Evolutionary conservation across 257 asterid species (phyloP).

Genomic region (Salvia miltiorrhiza): DNA sequence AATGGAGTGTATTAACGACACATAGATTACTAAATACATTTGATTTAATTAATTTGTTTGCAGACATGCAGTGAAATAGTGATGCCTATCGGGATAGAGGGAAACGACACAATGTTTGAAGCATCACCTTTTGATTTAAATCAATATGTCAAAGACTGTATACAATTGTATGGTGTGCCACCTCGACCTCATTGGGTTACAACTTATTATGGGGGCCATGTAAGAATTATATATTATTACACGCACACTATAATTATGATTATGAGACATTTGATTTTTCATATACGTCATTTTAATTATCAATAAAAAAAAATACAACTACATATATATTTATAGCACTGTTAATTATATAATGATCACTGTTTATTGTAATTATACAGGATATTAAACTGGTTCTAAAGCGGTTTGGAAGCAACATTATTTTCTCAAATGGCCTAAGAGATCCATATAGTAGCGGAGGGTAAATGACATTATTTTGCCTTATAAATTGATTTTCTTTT

Average conservation of each 20-base stretch:
- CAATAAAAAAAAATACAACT: too few relatives aligned
- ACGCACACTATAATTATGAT: not conserved
- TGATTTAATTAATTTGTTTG: not conserved
- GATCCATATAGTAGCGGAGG: slow-evolving; percentile 62
- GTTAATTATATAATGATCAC: too few relatives aligned
- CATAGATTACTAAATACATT: too few relatives aligned
- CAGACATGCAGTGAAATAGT: slow-evolving; percentile 57
- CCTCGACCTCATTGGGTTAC: slow-evolving; percentile 55
- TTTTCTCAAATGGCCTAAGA: slow-evolving; percentile 59
- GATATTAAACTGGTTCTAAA: slow-evolving; percentile 40
- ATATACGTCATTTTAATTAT: not conserved
- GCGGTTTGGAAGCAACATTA: slow-evolving; percentile 56
- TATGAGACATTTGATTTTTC: not conserved
- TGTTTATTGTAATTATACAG: slow-evolving; percentile 24
- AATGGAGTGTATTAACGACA: too few relatives aligned
- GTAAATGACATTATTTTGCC: slow-evolving; percentile 16
- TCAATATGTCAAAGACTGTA: slow-evolving; percentile 19
- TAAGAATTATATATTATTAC: slow-evolving; percentile 3
- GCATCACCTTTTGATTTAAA: slow-evolving; percentile 26
- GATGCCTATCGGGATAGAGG: slow-evolving; percentile 41
- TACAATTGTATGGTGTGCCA: slow-evolving; percentile 26
- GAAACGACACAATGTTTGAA: slow-evolving; percentile 36
- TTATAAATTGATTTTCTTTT: not conserved
- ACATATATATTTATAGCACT: too few relatives aligned
- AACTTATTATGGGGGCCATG: slow-evolving; percentile 56